These are phyloP conservation scores for Xylaria polymorpha DNA, from an alignment of 2,329 filamentous ascomycete genomes.

Conservation along the genomic window DNA sequence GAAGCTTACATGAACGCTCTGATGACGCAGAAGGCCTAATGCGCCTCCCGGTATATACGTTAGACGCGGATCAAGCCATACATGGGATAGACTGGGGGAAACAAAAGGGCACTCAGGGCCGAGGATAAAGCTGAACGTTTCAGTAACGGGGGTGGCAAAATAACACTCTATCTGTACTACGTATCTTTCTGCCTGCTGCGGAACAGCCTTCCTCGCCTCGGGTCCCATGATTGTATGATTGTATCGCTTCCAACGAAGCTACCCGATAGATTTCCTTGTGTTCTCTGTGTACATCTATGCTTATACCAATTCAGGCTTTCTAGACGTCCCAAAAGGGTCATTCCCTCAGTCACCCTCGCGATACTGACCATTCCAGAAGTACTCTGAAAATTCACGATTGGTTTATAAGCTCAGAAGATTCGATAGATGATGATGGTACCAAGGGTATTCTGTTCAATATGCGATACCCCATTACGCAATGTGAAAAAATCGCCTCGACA, in stretches of 20 bases:
- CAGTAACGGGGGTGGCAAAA: constrained; percentile 32
- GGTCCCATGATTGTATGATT: constrained; percentile 46
- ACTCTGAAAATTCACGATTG: background rate
- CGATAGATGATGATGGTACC: background rate
- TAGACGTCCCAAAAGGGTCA: constrained; percentile 9
- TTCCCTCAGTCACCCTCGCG: background rate
- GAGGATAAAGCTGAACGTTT: constrained; percentile 32
- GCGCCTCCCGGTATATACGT: constrained; percentile 16
- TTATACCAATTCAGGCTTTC: constrained; percentile 48
- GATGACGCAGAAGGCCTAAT: constrained; percentile 62
- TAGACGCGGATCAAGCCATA: constrained; percentile 43
- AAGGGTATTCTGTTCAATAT: background rate
- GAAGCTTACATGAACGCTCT: constrained; percentile 82
- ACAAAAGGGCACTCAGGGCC: constrained; percentile 31
- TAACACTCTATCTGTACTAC: constrained; percentile 28
- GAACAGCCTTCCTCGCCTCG: constrained; percentile 30
- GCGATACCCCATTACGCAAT: background rate
- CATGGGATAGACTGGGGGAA: constrained; percentile 46
- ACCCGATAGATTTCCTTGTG: constrained; percentile 50
- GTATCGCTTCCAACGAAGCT: constrained; percentile 43
- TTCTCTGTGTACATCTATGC: constrained; percentile 51
- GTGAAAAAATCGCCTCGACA: background rate
- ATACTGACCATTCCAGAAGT: background rate
- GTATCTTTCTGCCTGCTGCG: constrained; percentile 28
- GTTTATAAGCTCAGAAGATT: background rate